Conservation (phyloP, 2,329 filamentous ascomycete species). For the Alternaria sp. region DNA sequence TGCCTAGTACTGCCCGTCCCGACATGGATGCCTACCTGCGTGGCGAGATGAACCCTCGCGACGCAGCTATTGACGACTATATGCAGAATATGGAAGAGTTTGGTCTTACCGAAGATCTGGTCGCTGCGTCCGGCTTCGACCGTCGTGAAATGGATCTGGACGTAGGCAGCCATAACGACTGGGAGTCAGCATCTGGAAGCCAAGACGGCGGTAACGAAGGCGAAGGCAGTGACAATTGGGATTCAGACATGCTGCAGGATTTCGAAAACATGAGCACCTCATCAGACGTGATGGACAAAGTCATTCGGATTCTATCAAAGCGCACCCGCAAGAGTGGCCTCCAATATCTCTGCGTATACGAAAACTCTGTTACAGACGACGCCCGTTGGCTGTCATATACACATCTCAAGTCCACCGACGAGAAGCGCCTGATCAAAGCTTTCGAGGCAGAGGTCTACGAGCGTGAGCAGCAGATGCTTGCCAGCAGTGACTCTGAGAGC, state of each 20-base stretch:
- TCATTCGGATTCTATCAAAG: conserved; percentile 57
- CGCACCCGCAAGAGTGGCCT: conserved; percentile 56
- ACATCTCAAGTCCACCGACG: conserved; percentile 35
- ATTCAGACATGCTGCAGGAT: conserved; percentile 56
- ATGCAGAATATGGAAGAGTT: conserved; percentile 70
- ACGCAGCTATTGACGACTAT: conserved; percentile 69
- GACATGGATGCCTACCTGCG: conserved; percentile 34
- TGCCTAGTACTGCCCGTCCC: conserved; percentile 34
- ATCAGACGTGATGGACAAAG: conserved; percentile 55
- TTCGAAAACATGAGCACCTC: conserved; percentile 62
- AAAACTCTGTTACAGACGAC: conserved; percentile 56
- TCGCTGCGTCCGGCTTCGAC: conserved; percentile 39
- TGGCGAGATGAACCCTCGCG: conserved; percentile 31
- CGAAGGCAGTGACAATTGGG: conserved; percentile 51
- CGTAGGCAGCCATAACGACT: conserved; percentile 45
- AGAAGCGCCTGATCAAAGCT: conserved; percentile 38
- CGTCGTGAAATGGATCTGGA: conserved; percentile 48
- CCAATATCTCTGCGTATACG: conserved; percentile 63
- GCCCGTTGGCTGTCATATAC: conserved; percentile 59
- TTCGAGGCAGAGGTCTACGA: conserved; percentile 38
- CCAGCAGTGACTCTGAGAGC: conserved; percentile 29
- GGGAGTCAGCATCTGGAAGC: conserved; percentile 33
- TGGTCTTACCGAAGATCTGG: conserved; percentile 46
- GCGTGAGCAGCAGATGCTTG: conserved; percentile 29
- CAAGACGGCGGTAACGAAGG: conserved; percentile 22